Percentiles rank a stretch among this genome's conserved stretches.
Conservation (phyloP, 2,329 filamentous ascomycete species). For the Colletotrichum simmondsii region DNA sequence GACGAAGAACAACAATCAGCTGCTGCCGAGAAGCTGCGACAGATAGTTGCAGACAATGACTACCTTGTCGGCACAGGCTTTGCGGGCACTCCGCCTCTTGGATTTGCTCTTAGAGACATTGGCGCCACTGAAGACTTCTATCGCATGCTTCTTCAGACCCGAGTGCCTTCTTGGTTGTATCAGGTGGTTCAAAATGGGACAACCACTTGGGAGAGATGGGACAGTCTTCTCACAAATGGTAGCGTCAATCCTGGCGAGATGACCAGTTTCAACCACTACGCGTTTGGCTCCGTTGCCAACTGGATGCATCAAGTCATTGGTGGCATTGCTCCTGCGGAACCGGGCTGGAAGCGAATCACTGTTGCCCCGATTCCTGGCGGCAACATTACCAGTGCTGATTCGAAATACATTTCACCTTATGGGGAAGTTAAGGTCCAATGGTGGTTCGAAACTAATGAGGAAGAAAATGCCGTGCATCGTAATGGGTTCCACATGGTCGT, state of each 20-base stretch:
- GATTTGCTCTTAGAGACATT: constrained; percentile 43
- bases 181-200: constrained; percentile 57
- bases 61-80: constrained; percentile 55
- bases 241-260: constrained; percentile 56
- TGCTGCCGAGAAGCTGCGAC: constrained; percentile 42
- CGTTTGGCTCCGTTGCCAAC: constrained; percentile 58
- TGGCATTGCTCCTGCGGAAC: constrained; percentile 50
- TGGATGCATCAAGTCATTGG: constrained; percentile 58
- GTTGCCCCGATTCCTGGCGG: constrained; percentile 49
- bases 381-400: constrained; percentile 46
- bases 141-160: constrained; percentile 57
- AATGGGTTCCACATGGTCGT: constrained; percentile 27
- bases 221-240: constrained; percentile 56
- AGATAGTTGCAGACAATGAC: constrained; percentile 45
- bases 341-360: constrained; percentile 51
- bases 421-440: constrained; percentile 43
- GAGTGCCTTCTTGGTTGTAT: constrained; percentile 59
- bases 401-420: constrained; percentile 45
- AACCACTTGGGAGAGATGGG: constrained; percentile 64
- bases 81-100: constrained; percentile 54
- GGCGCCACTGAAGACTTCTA: constrained; percentile 50
- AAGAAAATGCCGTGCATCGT: constrained; percentile 18
- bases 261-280: constrained; percentile 63
- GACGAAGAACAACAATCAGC: constrained; percentile 33
- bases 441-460: constrained; percentile 36